Base-by-base conservation (phyloP, 768 basidiomycete species). In the Mrakia frigida region DNA sequence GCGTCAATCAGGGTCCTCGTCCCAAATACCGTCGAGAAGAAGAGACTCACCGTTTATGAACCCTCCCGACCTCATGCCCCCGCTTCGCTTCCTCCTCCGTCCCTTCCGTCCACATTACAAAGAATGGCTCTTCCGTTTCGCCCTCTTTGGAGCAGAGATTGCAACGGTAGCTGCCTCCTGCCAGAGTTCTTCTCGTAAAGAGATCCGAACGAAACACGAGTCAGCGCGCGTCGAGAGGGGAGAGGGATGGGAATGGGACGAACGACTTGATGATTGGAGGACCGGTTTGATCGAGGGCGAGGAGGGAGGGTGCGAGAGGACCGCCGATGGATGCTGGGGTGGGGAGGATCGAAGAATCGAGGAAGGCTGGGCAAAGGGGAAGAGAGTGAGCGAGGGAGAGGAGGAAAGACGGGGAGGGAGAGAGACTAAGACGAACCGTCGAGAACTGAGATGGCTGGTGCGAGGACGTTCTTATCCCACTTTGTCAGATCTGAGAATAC, bases 401-500 rank as follows among this genome's bases (percentile, higher is more conserved):
- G 25, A 56, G 25, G 73, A 10, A n/a, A 21, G 37, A 18, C 11
- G 61, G 67, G 1, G 50, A n/a, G 14, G 18, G 2, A 39, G 52
- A 60, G 9, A 10, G 53, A 14, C 25, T 63, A 60, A 9, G 28
- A 56, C 70, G n/a, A 11, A 73, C 70, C 71, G 31, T 77, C 76
- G 25, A 77, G 37, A 9, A 77, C 70, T 31, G 61, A 39, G 35
- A 77, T 41, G 14, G 76, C 76, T 0, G 76, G 76, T 23, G 21
- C n/a, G 43, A 77, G 56, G 25, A 77, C 76, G 37, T 73, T 73
- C 18, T 77, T 52, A 33, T 77, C 76, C 76, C 76, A 77, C 25
- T 37, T 46, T 5, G 39, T 23, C 7, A 77, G 71, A 33, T 73
- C 71, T 77, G 33, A 63, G 37, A 35, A 23, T 60, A 21, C 18